phyloP scores from a whole-genome alignment of 2,329 filamentous ascomycete species.

The Colletotrichum godetiae region DNA sequence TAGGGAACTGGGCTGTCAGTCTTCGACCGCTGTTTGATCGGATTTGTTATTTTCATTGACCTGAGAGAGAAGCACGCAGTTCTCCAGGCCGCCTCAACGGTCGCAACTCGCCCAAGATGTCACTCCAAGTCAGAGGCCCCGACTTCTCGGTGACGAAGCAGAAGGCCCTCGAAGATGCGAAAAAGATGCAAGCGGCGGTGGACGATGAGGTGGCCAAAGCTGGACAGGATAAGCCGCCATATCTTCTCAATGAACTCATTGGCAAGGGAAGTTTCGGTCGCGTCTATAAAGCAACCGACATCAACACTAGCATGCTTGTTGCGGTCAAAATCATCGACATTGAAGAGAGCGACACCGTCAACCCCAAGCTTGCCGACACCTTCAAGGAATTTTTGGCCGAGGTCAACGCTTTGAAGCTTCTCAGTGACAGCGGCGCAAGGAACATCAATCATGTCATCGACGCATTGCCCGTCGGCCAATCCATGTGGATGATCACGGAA shows the following conservation, averaged over 20 bases:
- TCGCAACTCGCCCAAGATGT: slow-evolving; percentile 43
- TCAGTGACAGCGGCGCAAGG: slow-evolving; percentile 78
- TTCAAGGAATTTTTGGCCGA: slow-evolving; percentile 78
- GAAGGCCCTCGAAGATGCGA: slow-evolving; percentile 75
- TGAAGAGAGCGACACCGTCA: slow-evolving; percentile 77
- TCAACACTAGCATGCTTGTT: slow-evolving; percentile 65
- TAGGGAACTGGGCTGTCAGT: background rate
- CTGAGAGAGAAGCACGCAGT: background rate
- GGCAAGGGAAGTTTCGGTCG: slow-evolving; percentile 81
- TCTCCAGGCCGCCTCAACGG: background rate
- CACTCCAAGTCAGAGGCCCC: slow-evolving; percentile 54
- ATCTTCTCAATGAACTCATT: slow-evolving; percentile 77
- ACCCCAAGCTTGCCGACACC: slow-evolving; percentile 73
- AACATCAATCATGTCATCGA: slow-evolving; percentile 88
- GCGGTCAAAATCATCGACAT: slow-evolving; percentile 88
- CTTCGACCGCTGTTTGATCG: background rate
- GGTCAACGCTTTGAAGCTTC: slow-evolving; percentile 75
- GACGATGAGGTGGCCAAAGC: slow-evolving; percentile 70
- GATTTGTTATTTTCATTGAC: background rate
- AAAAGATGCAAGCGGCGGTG: slow-evolving; percentile 74
- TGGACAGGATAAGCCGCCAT: slow-evolving; percentile 71
- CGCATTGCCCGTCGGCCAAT: slow-evolving; percentile 79
- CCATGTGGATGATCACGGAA: slow-evolving; percentile 90
- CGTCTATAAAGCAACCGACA: slow-evolving; percentile 73
- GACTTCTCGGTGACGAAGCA: slow-evolving; percentile 61